Percentiles rank a stretch among this genome's conserved stretches.
These are phyloP conservation scores for Graphilbum sp. DNA, from an alignment of 2,329 filamentous ascomycete species.

Conservation along the genomic window DNA sequence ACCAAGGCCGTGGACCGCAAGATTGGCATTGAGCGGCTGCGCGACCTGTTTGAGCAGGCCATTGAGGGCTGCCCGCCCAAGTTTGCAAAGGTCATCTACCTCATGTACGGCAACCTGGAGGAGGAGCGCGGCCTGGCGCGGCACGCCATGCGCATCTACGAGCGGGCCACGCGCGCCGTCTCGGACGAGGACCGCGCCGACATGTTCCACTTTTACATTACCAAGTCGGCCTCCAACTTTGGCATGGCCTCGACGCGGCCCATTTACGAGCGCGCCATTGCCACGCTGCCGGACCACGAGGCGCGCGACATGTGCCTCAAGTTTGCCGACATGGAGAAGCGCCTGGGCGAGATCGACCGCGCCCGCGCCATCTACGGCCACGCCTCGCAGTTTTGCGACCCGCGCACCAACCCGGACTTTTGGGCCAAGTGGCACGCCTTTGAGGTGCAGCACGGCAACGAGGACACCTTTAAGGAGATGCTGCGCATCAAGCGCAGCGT, in stretches of 20 bases:
- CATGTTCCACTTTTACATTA: constrained; percentile 99
- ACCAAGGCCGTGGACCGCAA: constrained; percentile 95
- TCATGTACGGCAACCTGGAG: constrained; percentile 97
- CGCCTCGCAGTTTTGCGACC: constrained; percentile 93
- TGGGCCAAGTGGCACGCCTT: constrained; percentile 97
- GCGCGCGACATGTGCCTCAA: constrained; percentile 98
- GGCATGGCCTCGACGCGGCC: constrained; percentile 84
- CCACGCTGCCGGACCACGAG: constrained; percentile 80
- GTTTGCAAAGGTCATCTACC: constrained; percentile 87
- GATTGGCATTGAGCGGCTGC: constrained; percentile 82
- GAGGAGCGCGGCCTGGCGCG: constrained; percentile 88
- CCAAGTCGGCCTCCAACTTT: constrained; percentile 77
- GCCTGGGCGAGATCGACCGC: constrained; percentile 57
- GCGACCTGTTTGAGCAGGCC: constrained; percentile 94
- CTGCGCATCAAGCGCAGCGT: constrained; percentile 92
- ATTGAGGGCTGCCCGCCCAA: constrained; percentile 88
- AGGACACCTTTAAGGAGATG: constrained; percentile 99
- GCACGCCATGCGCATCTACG: constrained; percentile 98
- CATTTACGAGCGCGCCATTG: constrained; percentile 93
- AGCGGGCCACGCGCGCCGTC: constrained; percentile 86
- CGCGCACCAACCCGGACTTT: constrained; percentile 73
- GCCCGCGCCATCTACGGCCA: constrained; percentile 93
- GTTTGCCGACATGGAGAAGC: constrained; percentile 56
- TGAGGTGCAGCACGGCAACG: constrained; percentile 94
- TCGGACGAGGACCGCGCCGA: constrained; percentile 87